Base-by-base conservation (phyloP, 306 rosid species). In the Cicer pinnatifidum region DNA sequence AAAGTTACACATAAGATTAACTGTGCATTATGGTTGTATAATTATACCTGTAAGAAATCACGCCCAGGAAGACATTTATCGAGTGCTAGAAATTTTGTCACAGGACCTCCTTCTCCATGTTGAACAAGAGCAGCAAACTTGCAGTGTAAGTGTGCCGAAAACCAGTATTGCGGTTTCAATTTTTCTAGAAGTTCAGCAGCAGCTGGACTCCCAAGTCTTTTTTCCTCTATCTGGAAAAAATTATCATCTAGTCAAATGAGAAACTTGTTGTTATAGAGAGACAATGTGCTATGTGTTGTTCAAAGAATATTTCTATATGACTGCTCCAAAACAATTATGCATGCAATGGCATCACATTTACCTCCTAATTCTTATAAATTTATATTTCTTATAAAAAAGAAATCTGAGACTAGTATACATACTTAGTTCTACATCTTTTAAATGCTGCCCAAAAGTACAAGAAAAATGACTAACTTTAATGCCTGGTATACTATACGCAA, bases 121-220 rank as follows among this genome's bases (percentile, higher is more conserved):
- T 91, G 98, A 84, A 94, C 96, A 83, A 85, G 86, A 71, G 98
- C 97, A 82, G 98, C 78, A 84, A 94, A 91, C 78, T 88, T 94
- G 87, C 97, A 94, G 75, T 91, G 98, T 77, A 94, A 75, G 82
- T 94, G 98, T 61, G 97, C 98, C 15, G 97, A 91, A 88, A 91
- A 94, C 98, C 98, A 91, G 71, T 88, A 91, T 8, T 75, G 83
- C 6, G 98, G 97, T 84, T 83, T 94, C 83, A 94, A 64, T 82
- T 89, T 91, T 78, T 85, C 92, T 65, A 94, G 90, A 73, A 91
- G 91, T 72, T 85, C 82, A 67, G 97, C 89, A 64, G 95, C 92
- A 72, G 97, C 76, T 80, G 81, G 88, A 84, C 91, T 94, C 73
- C 97, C 98, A 33, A 91, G 92, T 60, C 79, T 89, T 80, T 81